Evolutionary conservation across 2,329 filamentous ascomycete species (phyloP).

Genomic region (Nemania sp.): DNA sequence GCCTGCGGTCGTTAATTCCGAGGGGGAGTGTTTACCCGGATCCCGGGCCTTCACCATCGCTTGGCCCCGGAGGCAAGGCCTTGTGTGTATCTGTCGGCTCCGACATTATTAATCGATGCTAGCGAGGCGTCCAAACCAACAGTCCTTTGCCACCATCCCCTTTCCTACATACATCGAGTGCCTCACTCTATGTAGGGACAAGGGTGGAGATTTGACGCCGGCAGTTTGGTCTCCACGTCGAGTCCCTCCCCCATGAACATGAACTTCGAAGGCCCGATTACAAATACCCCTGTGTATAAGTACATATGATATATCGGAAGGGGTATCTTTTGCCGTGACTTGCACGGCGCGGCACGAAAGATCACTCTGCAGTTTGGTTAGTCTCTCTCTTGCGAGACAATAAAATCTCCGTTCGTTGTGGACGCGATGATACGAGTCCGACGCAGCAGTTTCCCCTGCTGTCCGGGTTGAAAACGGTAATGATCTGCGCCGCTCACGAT

Average conservation of each 20-base stretch:
- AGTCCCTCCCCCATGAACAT: not conserved
- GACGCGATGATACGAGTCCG: not conserved
- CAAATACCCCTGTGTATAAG: conserved; percentile 3
- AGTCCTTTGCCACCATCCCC: not conserved
- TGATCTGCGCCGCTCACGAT: not conserved
- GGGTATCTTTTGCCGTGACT: not conserved
- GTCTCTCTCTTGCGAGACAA: not conserved
- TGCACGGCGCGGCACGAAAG: not conserved
- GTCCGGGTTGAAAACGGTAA: not conserved
- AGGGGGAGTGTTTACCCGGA: not conserved
- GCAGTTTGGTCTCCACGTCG: conserved; percentile 15
- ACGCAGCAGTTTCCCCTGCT: not conserved
- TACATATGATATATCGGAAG: not conserved
- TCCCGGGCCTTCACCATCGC: conserved; percentile 10
- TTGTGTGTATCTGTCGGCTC: conserved; percentile 8
- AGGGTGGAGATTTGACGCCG: conserved; percentile 19
- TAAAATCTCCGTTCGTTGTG: not conserved
- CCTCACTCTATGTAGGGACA: conserved; percentile 1
- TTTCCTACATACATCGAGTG: not conserved
- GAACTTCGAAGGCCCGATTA: conserved; percentile 9
- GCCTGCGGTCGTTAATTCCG: not conserved
- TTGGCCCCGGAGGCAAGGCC: conserved; percentile 1
- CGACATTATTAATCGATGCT: not conserved
- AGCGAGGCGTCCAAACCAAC: not conserved
- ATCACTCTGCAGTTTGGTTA: not conserved